phyloP scores from a whole-genome alignment of 2,329 filamentous ascomycete species.

The Cylindrodendrum hubeiense region DNA sequence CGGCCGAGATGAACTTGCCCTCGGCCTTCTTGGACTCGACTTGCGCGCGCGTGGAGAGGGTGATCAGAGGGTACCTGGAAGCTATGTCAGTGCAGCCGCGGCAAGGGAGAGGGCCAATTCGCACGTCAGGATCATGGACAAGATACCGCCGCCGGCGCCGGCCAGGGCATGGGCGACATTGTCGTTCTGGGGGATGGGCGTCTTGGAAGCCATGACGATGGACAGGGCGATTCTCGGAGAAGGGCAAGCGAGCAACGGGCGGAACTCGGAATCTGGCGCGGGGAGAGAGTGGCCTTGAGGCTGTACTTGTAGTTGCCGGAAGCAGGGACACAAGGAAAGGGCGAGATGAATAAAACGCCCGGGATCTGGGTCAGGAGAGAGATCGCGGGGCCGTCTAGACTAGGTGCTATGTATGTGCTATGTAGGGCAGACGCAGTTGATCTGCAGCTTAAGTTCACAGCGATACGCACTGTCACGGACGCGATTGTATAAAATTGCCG shows the following conservation, averaged over 20 bases:
- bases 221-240: background rate
- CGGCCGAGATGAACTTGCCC: slow-evolving; percentile 84
- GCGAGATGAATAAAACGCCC: slow-evolving; percentile 9
- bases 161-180: slow-evolving; percentile 96
- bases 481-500: slow-evolving; percentile 25
- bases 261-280: background rate
- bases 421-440: slow-evolving; percentile 5
- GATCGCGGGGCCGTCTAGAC: slow-evolving; percentile 15
- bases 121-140: slow-evolving; percentile 96
- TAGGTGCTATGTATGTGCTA: slow-evolving; percentile 3
- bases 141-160: slow-evolving; percentile 90
- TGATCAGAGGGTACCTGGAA: slow-evolving; percentile 91
- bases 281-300: background rate
- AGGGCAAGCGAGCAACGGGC: slow-evolving; percentile 1
- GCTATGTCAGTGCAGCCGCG: slow-evolving; percentile 20
- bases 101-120: slow-evolving; percentile 35
- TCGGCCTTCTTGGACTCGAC: slow-evolving; percentile 96
- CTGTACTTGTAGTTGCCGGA: background rate
- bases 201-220: slow-evolving; percentile 60
- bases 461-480: slow-evolving; percentile 28
- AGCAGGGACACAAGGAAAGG: slow-evolving; percentile 12
- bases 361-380: background rate
- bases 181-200: slow-evolving; percentile 86
- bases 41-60: slow-evolving; percentile 95
- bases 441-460: slow-evolving; percentile 18